Conservation (phyloP, 2,329 filamentous ascomycete species). For the Colletotrichum endophyticum region DNA sequence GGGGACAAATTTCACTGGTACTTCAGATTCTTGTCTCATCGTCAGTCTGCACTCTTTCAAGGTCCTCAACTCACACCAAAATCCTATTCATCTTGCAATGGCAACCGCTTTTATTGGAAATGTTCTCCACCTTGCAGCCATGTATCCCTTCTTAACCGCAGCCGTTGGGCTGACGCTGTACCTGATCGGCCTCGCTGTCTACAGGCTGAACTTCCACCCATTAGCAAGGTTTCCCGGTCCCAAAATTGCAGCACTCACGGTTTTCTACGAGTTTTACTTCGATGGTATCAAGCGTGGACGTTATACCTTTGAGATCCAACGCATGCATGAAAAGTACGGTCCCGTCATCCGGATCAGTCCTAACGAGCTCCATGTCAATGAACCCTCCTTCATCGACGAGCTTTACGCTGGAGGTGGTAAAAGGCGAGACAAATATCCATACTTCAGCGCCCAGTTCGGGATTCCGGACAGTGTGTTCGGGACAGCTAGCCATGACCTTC, state of each 20-base stretch:
- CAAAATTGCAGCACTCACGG: constrained; percentile 22
- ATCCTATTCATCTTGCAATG: background rate
- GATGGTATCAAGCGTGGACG: background rate
- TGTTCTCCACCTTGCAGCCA: background rate
- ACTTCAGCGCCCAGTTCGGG: background rate
- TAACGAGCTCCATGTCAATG: constrained; percentile 29
- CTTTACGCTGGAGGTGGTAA: constrained; percentile 19
- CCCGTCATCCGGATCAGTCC: constrained; percentile 44
- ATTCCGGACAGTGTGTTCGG: constrained; percentile 25
- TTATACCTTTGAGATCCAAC: background rate
- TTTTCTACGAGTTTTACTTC: constrained; percentile 8
- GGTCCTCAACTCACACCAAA: background rate
- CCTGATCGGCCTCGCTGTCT: background rate
- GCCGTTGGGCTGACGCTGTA: background rate
- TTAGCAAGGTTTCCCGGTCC: constrained; percentile 27
- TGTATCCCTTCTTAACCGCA: background rate
- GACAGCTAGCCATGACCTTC: background rate
- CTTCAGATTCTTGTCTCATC: background rate
- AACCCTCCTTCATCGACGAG: constrained; percentile 28
- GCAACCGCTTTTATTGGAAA: background rate
- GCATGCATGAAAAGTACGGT: constrained; percentile 18
- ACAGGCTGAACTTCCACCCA: constrained; percentile 24
- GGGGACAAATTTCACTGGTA: background rate
- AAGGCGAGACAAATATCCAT: background rate
- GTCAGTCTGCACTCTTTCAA: background rate